phyloP scores from a whole-genome alignment of 805 yeast species.

The Wickerhamiella sergipiensis region DNA sequence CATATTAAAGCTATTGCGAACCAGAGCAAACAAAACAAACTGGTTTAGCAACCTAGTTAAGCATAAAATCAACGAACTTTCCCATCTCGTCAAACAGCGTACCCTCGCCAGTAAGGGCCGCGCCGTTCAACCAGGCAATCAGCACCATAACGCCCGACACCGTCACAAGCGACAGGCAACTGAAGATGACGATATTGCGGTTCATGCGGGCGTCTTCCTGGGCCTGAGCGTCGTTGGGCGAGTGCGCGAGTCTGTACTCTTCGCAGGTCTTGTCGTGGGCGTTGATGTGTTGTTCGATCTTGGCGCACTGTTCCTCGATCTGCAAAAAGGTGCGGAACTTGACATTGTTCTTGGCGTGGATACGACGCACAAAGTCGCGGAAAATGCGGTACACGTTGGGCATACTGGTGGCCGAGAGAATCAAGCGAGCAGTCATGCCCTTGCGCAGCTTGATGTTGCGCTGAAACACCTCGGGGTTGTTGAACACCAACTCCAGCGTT shows the following conservation, averaged over 20 bases:
- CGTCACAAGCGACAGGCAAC: background rate
- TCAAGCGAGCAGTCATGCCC: conserved; percentile 70
- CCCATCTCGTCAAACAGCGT: background rate
- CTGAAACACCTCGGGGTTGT: conserved; percentile 60
- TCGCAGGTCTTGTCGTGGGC: conserved; percentile 12
- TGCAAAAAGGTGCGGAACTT: conserved; percentile 75
- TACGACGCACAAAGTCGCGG: conserved; percentile 54
- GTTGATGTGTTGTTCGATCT: conserved; percentile 79
- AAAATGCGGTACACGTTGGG: conserved; percentile 67
- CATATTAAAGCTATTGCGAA: too few species aligned
- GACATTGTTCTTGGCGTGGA: conserved; percentile 68
- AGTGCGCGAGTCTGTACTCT: conserved; percentile 3
- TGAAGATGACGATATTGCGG: background rate
- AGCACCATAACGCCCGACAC: background rate
- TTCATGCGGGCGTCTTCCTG: background rate
- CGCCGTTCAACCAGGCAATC: background rate
- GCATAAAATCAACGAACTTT: background rate
- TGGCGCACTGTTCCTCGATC: conserved; percentile 75
- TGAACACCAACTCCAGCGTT: conserved; percentile 72
- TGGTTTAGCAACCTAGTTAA: background rate
- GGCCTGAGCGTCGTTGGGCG: background rate
- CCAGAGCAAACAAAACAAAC: too few species aligned
- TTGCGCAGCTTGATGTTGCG: conserved; percentile 76
- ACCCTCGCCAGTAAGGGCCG: background rate
- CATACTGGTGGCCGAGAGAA: conserved; percentile 59